A percentile compares a stretch with the other conserved stretches of the same genome.
Conservation (phyloP, 1,284 basidiomycete genomes). For the Trichosporon asahii region DNA sequence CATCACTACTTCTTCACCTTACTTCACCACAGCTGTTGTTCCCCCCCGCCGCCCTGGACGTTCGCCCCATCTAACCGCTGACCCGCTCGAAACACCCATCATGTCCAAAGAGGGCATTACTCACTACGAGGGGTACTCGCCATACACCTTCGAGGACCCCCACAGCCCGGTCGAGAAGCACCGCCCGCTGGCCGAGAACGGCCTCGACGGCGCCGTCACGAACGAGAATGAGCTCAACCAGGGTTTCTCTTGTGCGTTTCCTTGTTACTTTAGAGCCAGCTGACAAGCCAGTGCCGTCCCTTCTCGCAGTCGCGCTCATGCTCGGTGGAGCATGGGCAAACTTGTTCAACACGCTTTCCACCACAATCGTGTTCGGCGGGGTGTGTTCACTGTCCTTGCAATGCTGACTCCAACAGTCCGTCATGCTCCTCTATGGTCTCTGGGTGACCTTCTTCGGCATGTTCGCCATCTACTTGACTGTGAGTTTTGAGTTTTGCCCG, state of each 20-base stretch:
- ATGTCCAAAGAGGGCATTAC: background rate
- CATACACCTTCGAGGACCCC: background rate
- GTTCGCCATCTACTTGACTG: slow-evolving; percentile 1
- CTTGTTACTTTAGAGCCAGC: background rate
- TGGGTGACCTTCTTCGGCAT: slow-evolving; percentile 9
- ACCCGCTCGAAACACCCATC: no score
- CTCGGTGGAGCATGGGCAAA: slow-evolving; percentile 13
- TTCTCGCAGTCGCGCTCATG: slow-evolving; percentile 12
- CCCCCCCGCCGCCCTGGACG: no score
- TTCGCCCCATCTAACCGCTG: no score
- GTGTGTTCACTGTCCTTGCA: background rate
- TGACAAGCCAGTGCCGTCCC: slow-evolving; percentile 6
- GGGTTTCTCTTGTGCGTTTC: slow-evolving; percentile 11
- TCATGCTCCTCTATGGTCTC: slow-evolving; percentile 12
- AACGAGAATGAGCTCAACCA: slow-evolving; percentile 12
- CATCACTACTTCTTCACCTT: background rate
- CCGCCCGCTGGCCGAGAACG: background rate
- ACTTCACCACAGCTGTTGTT: no score
- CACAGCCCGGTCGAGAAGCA: background rate
- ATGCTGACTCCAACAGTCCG: background rate
- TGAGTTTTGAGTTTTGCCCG: background rate
- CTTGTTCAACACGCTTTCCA: slow-evolving; percentile 6
- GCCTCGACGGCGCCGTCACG: slow-evolving; percentile 11
- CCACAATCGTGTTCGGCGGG: slow-evolving; percentile 9
- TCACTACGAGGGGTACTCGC: slow-evolving; percentile 3